These are phyloP conservation scores for Rosa persica DNA, from an alignment of 306 rosid genomes.

Conservation along the genomic window DNA sequence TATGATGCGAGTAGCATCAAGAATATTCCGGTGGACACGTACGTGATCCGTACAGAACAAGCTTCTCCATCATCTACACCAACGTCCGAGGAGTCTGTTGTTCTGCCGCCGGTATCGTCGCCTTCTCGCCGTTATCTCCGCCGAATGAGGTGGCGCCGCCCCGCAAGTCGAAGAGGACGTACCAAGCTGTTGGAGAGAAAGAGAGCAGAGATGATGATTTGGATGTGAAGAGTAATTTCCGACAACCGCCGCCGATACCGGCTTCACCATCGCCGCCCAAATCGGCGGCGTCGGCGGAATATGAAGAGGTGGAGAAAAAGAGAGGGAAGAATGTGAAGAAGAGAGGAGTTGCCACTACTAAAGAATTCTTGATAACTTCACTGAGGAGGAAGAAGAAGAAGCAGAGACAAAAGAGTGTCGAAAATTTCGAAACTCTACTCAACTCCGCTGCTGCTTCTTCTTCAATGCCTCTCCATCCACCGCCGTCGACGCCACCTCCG, in stretches of 20 bases:
- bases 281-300: not conserved
- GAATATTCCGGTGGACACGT: conserved; percentile 38
- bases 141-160: conserved; percentile 22
- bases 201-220: not conserved
- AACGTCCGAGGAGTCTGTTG: not conserved
- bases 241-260: not conserved
- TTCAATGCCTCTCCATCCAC: conserved; percentile 22
- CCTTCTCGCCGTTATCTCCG: conserved; percentile 21
- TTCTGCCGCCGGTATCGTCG: not conserved
- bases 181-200: conserved; percentile 25
- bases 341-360: conserved; percentile 44
- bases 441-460: conserved; percentile 28
- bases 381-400: conserved; percentile 57
- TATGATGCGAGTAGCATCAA: not conserved
- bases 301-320: conserved; percentile 30
- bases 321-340: conserved; percentile 39
- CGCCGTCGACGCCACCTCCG: conserved; percentile 41
- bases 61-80: conserved; percentile 14
- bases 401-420: conserved; percentile 59
- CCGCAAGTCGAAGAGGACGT: conserved; percentile 31
- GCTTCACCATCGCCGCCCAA: not conserved
- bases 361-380: conserved; percentile 49
- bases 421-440: conserved; percentile 45
- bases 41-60: conserved; percentile 31
- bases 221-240: not conserved